Evolutionary conservation across 2,329 filamentous ascomycete species (phyloP).

Genomic region (Metarhizium sp.): DNA sequence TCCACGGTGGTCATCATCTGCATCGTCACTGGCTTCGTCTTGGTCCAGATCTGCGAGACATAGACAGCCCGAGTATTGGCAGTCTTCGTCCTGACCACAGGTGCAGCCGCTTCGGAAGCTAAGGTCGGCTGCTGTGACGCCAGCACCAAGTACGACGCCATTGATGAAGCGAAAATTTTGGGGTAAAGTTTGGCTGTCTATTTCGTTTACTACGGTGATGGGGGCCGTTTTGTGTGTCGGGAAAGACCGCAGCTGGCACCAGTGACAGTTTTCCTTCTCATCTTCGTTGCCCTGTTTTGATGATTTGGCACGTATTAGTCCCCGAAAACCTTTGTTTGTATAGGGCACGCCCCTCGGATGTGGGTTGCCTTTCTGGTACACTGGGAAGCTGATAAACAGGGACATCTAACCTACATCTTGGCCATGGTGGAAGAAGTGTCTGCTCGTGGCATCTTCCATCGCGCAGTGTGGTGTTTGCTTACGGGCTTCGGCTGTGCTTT

Average conservation of each 20-base stretch:
- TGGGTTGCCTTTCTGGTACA: conserved; percentile 1
- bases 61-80: conserved; percentile 57
- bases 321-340: background rate
- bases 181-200: conserved; percentile 48
- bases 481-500: background rate
- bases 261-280: conserved; percentile 43
- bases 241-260: conserved; percentile 51
- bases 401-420: conserved; percentile 17
- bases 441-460: conserved; percentile 38
- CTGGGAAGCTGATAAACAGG: background rate
- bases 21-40: conserved; percentile 11
- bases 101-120: conserved; percentile 62
- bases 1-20: conserved; percentile 26
- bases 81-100: conserved; percentile 52
- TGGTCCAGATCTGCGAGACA: conserved; percentile 56
- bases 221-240: conserved; percentile 37
- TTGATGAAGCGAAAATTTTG: conserved; percentile 61
- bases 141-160: conserved; percentile 46
- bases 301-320: no score
- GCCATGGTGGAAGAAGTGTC: conserved; percentile 43
- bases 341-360: background rate
- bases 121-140: conserved; percentile 48
- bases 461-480: background rate
- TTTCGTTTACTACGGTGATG: conserved; percentile 55
- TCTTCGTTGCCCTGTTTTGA: conserved; percentile 21